phyloP scores from a whole-genome alignment of 2,329 filamentous ascomycete genomes.

The Epichloe amarillans region DNA sequence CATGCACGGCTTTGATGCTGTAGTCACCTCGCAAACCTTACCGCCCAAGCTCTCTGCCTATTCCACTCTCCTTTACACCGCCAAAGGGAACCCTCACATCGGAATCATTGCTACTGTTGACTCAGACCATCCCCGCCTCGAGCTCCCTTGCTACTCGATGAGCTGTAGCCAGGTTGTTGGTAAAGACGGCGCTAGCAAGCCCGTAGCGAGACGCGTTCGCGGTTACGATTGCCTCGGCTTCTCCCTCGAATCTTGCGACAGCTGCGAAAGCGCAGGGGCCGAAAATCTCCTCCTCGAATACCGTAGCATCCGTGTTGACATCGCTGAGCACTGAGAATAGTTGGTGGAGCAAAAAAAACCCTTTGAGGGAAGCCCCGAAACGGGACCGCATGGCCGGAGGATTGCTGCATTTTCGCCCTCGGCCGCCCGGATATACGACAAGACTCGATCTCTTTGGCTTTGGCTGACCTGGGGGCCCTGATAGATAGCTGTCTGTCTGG shows the following conservation, averaged over 20 bases:
- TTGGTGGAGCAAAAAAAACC: no score
- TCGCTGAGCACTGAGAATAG: no score
- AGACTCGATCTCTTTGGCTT: slow-evolving; percentile 43
- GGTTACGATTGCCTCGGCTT: slow-evolving; percentile 17
- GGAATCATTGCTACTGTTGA: slow-evolving; percentile 23
- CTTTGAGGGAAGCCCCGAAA: no score
- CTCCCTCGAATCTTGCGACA: slow-evolving; percentile 14
- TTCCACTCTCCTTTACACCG: slow-evolving; percentile 20
- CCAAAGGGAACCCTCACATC: slow-evolving; percentile 8
- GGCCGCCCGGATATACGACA: no score
- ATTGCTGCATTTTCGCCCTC: no score
- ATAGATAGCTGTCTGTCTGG: no score
- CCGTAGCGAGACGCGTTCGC: no score
- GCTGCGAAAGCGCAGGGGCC: slow-evolving; percentile 15
- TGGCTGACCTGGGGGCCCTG: slow-evolving; percentile 40
- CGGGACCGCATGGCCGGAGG: no score
- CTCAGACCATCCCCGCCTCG: slow-evolving; percentile 37
- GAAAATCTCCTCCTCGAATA: no score
- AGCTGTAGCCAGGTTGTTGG: slow-evolving; percentile 26
- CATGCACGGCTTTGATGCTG: slow-evolving; percentile 17
- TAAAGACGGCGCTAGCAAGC: no score
- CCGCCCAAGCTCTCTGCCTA: slow-evolving; percentile 19
- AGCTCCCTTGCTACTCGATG: slow-evolving; percentile 32
- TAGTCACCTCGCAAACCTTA: slow-evolving; percentile 17
- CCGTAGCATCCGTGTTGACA: no score